These are phyloP conservation scores for Leptodontidium sp. DNA, from an alignment of 2,329 filamentous ascomycete genomes.

Conservation along the genomic window DNA sequence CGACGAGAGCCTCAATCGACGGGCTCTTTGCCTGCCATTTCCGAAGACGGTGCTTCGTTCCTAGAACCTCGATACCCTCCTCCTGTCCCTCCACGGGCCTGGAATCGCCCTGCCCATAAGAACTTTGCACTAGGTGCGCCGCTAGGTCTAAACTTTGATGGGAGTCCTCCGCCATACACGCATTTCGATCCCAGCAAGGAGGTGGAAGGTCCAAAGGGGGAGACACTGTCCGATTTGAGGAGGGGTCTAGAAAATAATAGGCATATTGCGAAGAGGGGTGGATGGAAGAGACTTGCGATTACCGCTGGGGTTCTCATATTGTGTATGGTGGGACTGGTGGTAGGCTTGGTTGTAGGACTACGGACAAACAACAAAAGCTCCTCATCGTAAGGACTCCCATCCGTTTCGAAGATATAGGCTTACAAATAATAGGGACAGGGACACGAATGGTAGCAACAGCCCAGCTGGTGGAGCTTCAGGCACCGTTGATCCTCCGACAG, in stretches of 20 bases:
- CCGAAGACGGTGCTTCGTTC: conserved; percentile 34
- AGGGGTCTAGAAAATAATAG: conserved; percentile 38
- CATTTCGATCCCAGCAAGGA: conserved; percentile 23
- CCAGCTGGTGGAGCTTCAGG: conserved; percentile 33
- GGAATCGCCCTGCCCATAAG: conserved; percentile 34
- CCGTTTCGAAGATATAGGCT: conserved; percentile 1
- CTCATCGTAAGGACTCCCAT: conserved; percentile 25
- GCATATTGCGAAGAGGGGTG: conserved; percentile 45
- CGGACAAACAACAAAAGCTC: conserved; percentile 37
- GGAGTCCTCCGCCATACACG: conserved; percentile 42
- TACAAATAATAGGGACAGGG: conserved; percentile 22
- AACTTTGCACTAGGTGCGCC: conserved; percentile 32
- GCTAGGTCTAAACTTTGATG: conserved; percentile 29
- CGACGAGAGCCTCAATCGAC: conserved; percentile 25
- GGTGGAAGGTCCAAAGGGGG: conserved; percentile 27
- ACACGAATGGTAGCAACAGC: conserved; percentile 24
- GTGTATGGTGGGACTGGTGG: conserved; percentile 43
- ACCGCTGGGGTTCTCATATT: conserved; percentile 38
- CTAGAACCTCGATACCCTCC: conserved; percentile 28
- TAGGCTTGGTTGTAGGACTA: conserved; percentile 47
- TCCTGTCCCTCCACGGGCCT: conserved; percentile 37
- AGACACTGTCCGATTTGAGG: conserved; percentile 38
- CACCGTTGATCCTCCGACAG: conserved; percentile 24
- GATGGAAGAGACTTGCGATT: conserved; percentile 45
- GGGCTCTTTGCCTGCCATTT: conserved; percentile 35